phyloP scores from a whole-genome alignment of 2,329 filamentous ascomycete species.

The Penicillium corylophilum region DNA sequence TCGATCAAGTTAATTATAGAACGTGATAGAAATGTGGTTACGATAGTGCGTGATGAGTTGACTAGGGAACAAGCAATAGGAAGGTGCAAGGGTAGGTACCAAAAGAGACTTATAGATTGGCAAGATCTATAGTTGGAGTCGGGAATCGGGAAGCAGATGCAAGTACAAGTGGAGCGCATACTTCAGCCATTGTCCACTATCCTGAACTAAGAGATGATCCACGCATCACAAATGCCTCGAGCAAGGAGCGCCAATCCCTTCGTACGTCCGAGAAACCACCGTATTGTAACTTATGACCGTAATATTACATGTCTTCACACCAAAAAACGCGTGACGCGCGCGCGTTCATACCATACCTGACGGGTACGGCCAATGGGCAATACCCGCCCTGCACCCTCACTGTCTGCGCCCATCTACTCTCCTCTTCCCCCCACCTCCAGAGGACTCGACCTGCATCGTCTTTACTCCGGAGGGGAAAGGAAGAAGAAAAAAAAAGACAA shows the following conservation, averaged over 20 bases:
- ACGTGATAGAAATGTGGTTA: background rate
- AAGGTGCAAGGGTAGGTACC: background rate
- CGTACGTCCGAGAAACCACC: background rate
- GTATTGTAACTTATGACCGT: constrained; percentile 22
- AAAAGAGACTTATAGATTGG: background rate
- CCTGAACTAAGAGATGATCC: background rate
- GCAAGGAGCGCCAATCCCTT: constrained; percentile 13
- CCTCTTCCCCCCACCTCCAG: constrained; percentile 14
- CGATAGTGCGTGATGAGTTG: background rate
- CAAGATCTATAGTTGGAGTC: background rate
- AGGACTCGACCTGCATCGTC: constrained; percentile 1
- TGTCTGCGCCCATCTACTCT: constrained; percentile 14
- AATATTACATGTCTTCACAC: constrained; percentile 1
- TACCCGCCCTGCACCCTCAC: constrained; percentile 18
- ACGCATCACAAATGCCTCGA: constrained; percentile 6
- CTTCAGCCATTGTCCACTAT: background rate
- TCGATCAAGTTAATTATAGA: background rate
- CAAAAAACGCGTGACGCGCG: constrained; percentile 30
- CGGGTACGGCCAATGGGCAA: constrained; percentile 9
- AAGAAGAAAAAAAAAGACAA: constrained; percentile 2
- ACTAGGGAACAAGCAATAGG: too few species aligned
- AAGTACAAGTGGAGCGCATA: background rate
- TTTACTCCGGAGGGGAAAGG: background rate
- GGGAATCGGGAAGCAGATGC: background rate
- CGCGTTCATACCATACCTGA: constrained; percentile 31